Conservation (phyloP, 2,329 filamentous ascomycete genomes). For the Dryadomyces quercus-mongolicae region DNA sequence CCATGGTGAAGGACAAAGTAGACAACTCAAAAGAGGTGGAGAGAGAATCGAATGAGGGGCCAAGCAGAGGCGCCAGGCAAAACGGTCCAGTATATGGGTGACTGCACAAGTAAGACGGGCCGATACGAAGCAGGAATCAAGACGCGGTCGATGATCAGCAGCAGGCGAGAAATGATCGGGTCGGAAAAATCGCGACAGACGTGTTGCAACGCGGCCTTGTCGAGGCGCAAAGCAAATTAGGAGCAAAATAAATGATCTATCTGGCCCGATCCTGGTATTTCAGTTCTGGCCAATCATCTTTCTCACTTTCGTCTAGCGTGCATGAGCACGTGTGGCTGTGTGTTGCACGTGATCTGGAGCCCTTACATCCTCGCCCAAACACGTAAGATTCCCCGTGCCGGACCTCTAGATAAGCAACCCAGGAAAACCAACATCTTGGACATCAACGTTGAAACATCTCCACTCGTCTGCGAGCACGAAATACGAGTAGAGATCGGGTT, state of each 20-base stretch:
- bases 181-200: background rate
- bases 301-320: background rate
- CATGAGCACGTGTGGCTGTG: background rate
- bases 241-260: background rate
- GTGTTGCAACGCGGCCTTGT: background rate
- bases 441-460: background rate
- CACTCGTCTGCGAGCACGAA: background rate
- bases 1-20: conserved; percentile 42
- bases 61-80: background rate
- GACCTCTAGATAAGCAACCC: too few relatives aligned
- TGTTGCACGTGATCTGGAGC: background rate
- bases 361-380: too few relatives aligned
- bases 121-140: background rate
- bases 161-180: background rate
- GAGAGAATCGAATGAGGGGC: background rate
- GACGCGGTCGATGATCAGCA: background rate
- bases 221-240: background rate
- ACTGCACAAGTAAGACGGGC: background rate
- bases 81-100: background rate
- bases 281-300: background rate
- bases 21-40: background rate
- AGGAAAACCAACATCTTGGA: too few relatives aligned
- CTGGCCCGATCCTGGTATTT: background rate
- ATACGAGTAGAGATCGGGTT: background rate
- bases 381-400: too few relatives aligned